These are phyloP conservation scores for Tubosaeta brunneosetosa DNA, from an alignment of 768 basidiomycete species.

Conservation along the genomic window DNA sequence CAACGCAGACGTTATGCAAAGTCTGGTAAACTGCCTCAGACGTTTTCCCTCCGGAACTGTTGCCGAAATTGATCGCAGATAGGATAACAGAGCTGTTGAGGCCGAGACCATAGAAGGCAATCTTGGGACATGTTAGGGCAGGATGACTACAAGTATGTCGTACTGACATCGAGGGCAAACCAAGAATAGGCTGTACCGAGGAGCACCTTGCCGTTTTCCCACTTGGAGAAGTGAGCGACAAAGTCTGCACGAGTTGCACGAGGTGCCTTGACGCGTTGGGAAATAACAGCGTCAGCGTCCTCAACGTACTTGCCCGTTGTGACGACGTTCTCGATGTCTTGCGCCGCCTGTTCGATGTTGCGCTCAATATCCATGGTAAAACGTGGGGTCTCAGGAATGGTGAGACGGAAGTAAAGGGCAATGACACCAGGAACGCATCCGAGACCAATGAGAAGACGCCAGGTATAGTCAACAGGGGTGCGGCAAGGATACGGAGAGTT, in stretches of 20 bases:
- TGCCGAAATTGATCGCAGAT: conserved; percentile 62
- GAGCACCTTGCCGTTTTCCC: conserved; percentile 76
- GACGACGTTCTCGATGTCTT: conserved; percentile 70
- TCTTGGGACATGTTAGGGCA: conserved; percentile 35
- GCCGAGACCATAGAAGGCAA: conserved; percentile 87
- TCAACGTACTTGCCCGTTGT: conserved; percentile 41
- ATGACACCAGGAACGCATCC: conserved; percentile 77
- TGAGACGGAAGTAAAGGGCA: conserved; percentile 89
- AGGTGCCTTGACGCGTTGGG: conserved; percentile 61
- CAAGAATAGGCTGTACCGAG: conserved; percentile 78
- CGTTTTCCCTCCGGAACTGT: conserved; percentile 29
- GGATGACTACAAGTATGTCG: not conserved
- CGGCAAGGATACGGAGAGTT: conserved; percentile 35
- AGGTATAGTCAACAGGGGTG: conserved; percentile 64
- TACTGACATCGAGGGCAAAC: conserved; percentile 79
- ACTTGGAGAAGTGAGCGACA: conserved; percentile 56
- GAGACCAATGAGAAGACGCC: conserved; percentile 86
- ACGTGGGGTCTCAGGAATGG: conserved; percentile 89
- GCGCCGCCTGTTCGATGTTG: conserved; percentile 68
- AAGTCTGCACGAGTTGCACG: conserved; percentile 71
- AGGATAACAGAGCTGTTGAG: conserved; percentile 80
- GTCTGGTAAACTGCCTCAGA: conserved; percentile 46
- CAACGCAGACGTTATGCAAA: conserved; percentile 62
- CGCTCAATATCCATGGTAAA: conserved; percentile 89
- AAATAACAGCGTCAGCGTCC: conserved; percentile 47